phyloP scores from a whole-genome alignment of 2,329 filamentous ascomycete genomes.

The Venturiaceae sp. region DNA sequence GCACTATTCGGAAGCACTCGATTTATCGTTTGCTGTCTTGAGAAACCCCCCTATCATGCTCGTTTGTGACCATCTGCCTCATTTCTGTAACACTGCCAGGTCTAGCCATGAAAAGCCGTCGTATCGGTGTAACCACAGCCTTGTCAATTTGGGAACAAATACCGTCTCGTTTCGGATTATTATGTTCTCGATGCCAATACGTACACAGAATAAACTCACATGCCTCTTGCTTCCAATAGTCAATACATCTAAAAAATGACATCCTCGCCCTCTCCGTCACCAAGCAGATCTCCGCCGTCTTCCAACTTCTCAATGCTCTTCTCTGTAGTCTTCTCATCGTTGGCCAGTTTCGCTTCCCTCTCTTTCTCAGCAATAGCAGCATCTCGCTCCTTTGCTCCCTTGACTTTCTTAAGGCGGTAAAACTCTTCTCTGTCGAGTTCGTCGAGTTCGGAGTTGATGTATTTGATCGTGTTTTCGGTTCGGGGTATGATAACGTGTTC shows the following conservation, averaged over 20 bases:
- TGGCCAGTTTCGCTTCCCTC: slow-evolving; percentile 20
- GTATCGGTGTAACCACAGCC: background rate
- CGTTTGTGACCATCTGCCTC: background rate
- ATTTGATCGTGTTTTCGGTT: slow-evolving; percentile 99
- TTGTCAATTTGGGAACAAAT: background rate
- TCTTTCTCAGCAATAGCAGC: slow-evolving; percentile 32
- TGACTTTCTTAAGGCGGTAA: slow-evolving; percentile 91
- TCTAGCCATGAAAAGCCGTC: background rate
- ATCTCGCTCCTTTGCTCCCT: slow-evolving; percentile 55
- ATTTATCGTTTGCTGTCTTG: too few species aligned
- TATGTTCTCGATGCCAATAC: background rate
- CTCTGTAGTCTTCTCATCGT: slow-evolving; percentile 9
- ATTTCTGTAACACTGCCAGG: background rate
- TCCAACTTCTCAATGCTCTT: slow-evolving; percentile 13
- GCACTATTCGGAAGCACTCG: too few species aligned
- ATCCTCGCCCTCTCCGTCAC: slow-evolving; percentile 69
- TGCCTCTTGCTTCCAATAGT: background rate
- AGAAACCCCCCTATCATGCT: too few species aligned
- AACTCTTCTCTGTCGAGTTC: slow-evolving; percentile 98
- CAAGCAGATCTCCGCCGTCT: slow-evolving; percentile 54
- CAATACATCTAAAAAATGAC: slow-evolving; percentile 59
- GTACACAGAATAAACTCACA: background rate
- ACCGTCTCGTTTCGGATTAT: background rate
- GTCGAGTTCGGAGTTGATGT: slow-evolving; percentile 97
- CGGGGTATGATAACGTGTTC: slow-evolving; percentile 95